Base-by-base conservation (phyloP, 2,329 filamentous ascomycete species). In the Pseudofabraea citricarpa region DNA sequence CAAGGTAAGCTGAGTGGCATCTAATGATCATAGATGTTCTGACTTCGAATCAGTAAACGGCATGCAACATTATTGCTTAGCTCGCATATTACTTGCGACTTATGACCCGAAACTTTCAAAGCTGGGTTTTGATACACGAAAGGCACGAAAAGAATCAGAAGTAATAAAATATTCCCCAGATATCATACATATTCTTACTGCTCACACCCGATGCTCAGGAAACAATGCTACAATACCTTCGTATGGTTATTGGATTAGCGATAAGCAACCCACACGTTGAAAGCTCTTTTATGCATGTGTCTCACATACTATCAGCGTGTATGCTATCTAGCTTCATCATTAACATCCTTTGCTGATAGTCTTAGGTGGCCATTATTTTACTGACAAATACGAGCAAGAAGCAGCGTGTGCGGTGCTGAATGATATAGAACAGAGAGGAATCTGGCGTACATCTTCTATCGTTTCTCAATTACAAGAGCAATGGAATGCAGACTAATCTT, bases 211-310 rank as follows among this genome's bases (percentile, higher is more conserved):
- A 5, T 19, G 10, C 19, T 19, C 19, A 36, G 33, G 33, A 36
- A 20, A 36, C 33, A 10, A 10, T 36, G 19, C 19, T 36, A 36
- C 33, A 18, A 19, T 20, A 19, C 19, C 33, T 36, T 7, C 33
- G 33, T 13, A 16, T 18, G 33, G 33, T 36, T 8, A 36, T 36
- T 36, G 33, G 33, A 13, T 21, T 36, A 21, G 33, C 33, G 10
- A 20, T 21, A 36, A 36, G 33, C n/a, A 36, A 36, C 7, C 18
- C 33, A 36, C 33, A 36, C 7, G 19, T 12, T 13, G 33, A 36
- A 36, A 36, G 33, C 16, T 36, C 33, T 7, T 36, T 36, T 36
- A 36, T 36, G 33, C 33, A 36, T 36, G 33, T 36, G 19, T 36
- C 33, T 10, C 33, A 36, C n/a, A 16, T 36, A 9, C 19, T 36